These are phyloP conservation scores for Pythium vanterpoolii DNA, from an alignment of 352 stramenopile species.

Conservation along the genomic window DNA sequence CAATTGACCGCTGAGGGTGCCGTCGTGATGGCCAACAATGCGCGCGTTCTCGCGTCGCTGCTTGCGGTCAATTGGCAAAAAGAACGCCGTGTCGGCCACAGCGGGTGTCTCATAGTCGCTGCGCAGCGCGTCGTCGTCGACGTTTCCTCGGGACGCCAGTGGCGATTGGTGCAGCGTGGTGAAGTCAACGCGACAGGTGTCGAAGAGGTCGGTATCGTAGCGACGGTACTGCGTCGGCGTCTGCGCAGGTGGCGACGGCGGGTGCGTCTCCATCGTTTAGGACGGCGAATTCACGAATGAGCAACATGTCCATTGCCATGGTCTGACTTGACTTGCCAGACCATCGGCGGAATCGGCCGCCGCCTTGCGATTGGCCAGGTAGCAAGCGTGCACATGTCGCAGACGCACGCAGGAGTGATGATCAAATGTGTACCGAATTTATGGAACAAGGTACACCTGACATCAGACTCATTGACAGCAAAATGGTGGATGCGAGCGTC, in stretches of 20 bases:
- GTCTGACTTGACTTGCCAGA: too few relatives aligned
- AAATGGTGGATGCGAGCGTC: slow-evolving; percentile 17
- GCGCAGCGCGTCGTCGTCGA: background rate
- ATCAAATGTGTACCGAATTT: background rate
- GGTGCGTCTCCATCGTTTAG: background rate
- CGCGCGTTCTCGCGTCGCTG: slow-evolving; percentile 22
- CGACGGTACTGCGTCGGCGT: slow-evolving; percentile 12
- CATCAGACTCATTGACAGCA: background rate
- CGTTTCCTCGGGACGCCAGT: background rate
- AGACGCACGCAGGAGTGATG: background rate
- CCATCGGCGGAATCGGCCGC: slow-evolving; percentile 16
- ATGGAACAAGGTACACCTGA: slow-evolving; percentile 4
- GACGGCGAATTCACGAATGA: too few relatives aligned
- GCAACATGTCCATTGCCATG: too few relatives aligned
- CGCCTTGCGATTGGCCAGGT: slow-evolving; percentile 10
- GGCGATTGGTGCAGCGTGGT: background rate
- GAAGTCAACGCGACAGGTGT: background rate
- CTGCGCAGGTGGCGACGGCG: background rate
- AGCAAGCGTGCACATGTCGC: background rate
- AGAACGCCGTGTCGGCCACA: slow-evolving; percentile 26
- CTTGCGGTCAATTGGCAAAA: slow-evolving; percentile 21
- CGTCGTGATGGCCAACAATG: slow-evolving; percentile 20
- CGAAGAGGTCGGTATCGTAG: slow-evolving; percentile 12
- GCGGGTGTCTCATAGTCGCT: slow-evolving; percentile 1
- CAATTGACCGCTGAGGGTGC: slow-evolving; percentile 25